Evolutionary conservation across 202 grass and related monocot species (phyloP).

Genomic region (Elaeis oleifera): DNA sequence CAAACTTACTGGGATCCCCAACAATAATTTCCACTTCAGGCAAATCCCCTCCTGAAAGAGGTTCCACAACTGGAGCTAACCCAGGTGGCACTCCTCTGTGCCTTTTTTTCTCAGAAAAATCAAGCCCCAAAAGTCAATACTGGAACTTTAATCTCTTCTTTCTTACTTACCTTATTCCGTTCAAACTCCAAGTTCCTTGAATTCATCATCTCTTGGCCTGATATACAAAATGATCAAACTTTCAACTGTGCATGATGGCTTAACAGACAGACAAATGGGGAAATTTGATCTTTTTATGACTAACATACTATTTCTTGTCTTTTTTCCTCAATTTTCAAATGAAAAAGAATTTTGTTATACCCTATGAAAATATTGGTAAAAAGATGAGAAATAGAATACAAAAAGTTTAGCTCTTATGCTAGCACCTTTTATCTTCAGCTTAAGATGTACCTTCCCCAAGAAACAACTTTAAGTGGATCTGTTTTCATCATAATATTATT

Average conservation of each 20-base stretch:
- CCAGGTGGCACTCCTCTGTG: conserved; percentile 49
- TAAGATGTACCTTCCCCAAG: too few species aligned
- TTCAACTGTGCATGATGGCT: too few species aligned
- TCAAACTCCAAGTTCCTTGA: conserved; percentile 15
- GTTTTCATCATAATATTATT: too few species aligned
- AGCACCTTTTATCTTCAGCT: too few species aligned
- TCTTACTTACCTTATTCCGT: conserved; percentile 28
- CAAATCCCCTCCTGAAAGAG: conserved; percentile 38
- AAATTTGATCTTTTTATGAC: too few species aligned
- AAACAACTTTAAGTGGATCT: too few species aligned
- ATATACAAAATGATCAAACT: conserved; percentile 12
- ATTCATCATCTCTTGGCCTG: conserved; percentile 30
- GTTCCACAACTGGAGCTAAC: conserved; percentile 31
- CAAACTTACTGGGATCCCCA: conserved; percentile 75
- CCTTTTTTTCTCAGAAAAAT: conserved; percentile 55
- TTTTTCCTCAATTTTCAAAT: too few species aligned
- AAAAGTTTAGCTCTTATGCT: too few species aligned
- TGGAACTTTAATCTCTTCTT: conserved; percentile 33
- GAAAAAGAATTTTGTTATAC: too few species aligned
- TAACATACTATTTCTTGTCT: too few species aligned
- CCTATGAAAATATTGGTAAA: not conserved
- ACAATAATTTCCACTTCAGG: conserved; percentile 78
- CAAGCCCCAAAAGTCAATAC: conserved; percentile 55
- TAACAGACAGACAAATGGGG: too few species aligned
- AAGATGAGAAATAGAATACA: not conserved